Evolutionary conservation across 2,329 filamentous ascomycete species (phyloP).

Genomic region (Nectriaceae sp.): DNA sequence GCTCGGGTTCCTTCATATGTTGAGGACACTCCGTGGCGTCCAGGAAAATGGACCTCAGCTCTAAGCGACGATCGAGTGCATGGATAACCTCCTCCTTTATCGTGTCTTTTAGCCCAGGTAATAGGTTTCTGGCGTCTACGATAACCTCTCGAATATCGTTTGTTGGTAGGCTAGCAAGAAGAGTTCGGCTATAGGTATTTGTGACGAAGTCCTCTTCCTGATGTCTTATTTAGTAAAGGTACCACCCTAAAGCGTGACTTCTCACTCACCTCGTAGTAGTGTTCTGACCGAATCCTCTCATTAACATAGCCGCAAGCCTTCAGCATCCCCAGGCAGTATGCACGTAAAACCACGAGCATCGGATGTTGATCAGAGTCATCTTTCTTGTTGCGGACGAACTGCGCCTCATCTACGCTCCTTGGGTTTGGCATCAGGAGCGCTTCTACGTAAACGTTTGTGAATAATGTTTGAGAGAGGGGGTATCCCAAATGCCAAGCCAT

Average conservation of each 20-base stretch:
- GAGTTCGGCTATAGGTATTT: constrained; percentile 79
- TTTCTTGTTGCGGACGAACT: constrained; percentile 52
- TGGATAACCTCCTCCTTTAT: constrained; percentile 43
- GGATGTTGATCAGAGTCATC: constrained; percentile 37
- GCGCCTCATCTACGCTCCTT: constrained; percentile 62
- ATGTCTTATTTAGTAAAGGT: constrained; percentile 6
- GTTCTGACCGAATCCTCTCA: constrained; percentile 74
- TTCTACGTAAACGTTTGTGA: constrained; percentile 91
- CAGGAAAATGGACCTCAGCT: constrained; percentile 67
- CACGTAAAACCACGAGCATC: constrained; percentile 69
- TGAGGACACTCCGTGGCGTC: constrained; percentile 51
- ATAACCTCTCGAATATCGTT: constrained; percentile 58
- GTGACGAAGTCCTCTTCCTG: constrained; percentile 97
- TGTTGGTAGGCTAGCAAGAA: constrained; percentile 66
- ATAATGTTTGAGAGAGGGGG: constrained; percentile 89
- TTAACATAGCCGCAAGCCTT: constrained; percentile 84
- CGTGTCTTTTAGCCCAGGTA: constrained; percentile 44
- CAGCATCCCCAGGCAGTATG: constrained; percentile 83
- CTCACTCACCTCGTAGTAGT: constrained; percentile 77
- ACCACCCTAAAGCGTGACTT: not conserved
- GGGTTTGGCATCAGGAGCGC: constrained; percentile 74
- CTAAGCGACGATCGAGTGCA: constrained; percentile 66
- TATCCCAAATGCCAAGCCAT: constrained; percentile 98
- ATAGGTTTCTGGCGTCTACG: constrained; percentile 53
- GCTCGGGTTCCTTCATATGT: constrained; percentile 46